Base-by-base conservation (phyloP, 148 eudicot genomes). In the Camellia lanceoleosa region DNA sequence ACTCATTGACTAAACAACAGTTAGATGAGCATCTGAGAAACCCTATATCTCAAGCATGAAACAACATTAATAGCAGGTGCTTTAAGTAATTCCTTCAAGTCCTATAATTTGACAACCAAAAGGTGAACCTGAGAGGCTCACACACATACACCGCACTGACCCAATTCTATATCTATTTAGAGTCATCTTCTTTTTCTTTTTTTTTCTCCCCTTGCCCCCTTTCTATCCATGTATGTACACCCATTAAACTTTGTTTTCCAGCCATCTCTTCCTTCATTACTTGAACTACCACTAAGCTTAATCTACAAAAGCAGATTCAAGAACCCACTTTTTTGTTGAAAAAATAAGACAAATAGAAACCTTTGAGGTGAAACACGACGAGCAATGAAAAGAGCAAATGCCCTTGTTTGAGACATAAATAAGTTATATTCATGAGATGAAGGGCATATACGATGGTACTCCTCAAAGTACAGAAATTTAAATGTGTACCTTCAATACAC, bases 401-500 rank as follows among this genome's bases (percentile, higher is more conserved):
- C 38, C 38, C 38, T 30, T 30, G 38, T 30, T 30, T 30, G 38
- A 19, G 20, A 78, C n/a, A 46, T 79, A 18, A 20, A 44, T 55
- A n/a, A 7, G 10, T 19, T 7, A 54, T 11, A 54, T 52, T 74
- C 18, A 52, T 2, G 15, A 65, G 61, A 68, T 42, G 10, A 52
- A 54, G 16, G 15, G 52, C 73, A 65, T 38, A 16, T 52, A 20
- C 5, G 4, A 74, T 19, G 66, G 44, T 15, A 55, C 7, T 70
- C 61, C 64, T 80, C 46, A 13, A 78, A 73, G 72, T 61, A 79
- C 41, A 49, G 68, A 56, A 18, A 84, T 58, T 30, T 23, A 12
- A 43, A 3, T 63, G 11, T 68, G 73, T 85, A 97, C 99, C 99
- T 91, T 92, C 93, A 65, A 97, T 80, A 69, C 87, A 81, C 55